Base-by-base conservation (phyloP, 208 protist genomes). In the Leishmania tropica region DNA sequence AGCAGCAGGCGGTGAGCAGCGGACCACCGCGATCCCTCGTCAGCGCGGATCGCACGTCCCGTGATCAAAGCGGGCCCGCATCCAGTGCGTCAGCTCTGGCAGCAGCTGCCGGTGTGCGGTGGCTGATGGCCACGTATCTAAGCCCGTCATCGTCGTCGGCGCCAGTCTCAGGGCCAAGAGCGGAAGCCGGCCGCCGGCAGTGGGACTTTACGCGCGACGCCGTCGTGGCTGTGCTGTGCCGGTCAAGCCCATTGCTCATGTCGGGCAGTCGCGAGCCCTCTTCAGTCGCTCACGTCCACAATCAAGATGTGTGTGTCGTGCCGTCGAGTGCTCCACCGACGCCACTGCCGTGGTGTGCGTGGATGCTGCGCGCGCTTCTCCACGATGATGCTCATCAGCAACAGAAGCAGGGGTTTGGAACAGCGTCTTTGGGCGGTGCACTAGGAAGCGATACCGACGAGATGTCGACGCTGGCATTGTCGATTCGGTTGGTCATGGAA, bases 321-420 rank as follows among this genome's bases (percentile, higher is more conserved):
- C 21, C 73, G n/a, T 42, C 6, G n/a, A 31, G 73, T n/a, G 31
- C 53, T 19, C 51, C 47, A 8, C 15, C 51, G 13, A 6, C 19
- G 5, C 10, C 75, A 31, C 48, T 75, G 48, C 78, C 82, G 8
- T 85, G 78, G 82, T 79, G 82, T 48, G 82, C 56, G 64, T 85
- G 82, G 82, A 48, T 85, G 60, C 64, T 85, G 15, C 82, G 67
- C 10, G 64, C 81, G 15, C 82, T 85, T 10, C 31, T 85, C 35
- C 58, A 45, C 60, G 76, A 78, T 45, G 68, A 54, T 40, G 37
- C 35, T 40, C 40, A 5, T 3, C 75, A 75, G 47, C 53, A 24
- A 37, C 68, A 40, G 35, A 19, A 54, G 56, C 17, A 56, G 37
- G 42, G n/a, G n/a, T 53, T 45, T 1, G 42, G 40, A 54, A 53